A percentile compares a stretch with the other conserved stretches of the same genome.
phyloP scores from a whole-genome alignment of 257 asterid genomes.

The Thymus quinquecostatus region DNA sequence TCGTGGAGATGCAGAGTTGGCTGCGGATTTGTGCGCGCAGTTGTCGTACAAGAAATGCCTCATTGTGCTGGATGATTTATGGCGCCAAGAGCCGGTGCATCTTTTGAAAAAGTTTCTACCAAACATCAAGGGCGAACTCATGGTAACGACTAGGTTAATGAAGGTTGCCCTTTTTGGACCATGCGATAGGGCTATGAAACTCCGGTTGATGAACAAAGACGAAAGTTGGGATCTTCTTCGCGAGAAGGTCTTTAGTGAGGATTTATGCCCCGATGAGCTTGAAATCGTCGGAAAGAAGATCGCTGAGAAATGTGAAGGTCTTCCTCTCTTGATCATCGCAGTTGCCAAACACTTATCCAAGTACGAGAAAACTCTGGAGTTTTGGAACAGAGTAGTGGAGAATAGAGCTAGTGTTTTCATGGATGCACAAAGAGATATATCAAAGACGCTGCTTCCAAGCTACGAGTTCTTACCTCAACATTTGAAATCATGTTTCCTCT shows the following conservation, averaged over 20 bases:
- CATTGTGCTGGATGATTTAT: background rate
- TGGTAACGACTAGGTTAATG: conserved; percentile 2
- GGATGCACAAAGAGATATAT: background rate
- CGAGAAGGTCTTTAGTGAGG: background rate
- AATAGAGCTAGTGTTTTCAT: background rate
- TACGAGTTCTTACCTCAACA: background rate
- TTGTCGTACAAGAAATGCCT: background rate
- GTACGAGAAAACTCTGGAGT: background rate
- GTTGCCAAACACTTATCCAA: background rate
- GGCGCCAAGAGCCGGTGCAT: background rate
- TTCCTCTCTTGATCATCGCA: conserved; percentile 7
- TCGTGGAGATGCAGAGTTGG: background rate
- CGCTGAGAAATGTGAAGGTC: conserved; percentile 20
- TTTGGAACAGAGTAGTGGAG: background rate
- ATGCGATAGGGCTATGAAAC: background rate
- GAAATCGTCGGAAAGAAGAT: conserved; percentile 6
- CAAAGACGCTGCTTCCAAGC: background rate
- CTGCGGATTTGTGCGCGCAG: background rate
- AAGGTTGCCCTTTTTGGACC: background rate
- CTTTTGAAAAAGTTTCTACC: background rate
- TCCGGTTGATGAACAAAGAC: background rate
- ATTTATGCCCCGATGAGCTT: background rate
- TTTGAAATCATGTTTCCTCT: background rate
- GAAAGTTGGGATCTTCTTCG: conserved; percentile 16
- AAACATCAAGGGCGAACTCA: background rate